These are phyloP conservation scores for Amaranthus hypochondriacus DNA, from an alignment of 148 eudicot genomes.

Conservation along the genomic window DNA sequence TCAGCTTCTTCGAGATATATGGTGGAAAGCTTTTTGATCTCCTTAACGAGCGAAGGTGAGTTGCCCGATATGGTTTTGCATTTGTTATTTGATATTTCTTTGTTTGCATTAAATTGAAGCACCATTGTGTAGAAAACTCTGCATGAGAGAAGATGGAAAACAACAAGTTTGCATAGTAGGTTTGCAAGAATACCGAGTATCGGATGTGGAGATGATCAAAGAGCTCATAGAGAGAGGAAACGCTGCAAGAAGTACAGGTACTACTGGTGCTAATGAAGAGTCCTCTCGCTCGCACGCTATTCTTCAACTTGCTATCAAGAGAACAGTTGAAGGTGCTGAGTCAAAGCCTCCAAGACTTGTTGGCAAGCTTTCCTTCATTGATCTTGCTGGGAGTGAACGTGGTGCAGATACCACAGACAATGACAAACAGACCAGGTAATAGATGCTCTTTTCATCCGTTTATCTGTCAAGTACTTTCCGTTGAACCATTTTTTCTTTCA, in stretches of 20 bases:
- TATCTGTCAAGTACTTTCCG: background rate
- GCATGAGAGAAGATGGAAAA: slow-evolving; percentile 95
- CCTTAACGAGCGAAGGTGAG: slow-evolving; percentile 91
- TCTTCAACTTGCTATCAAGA: slow-evolving; percentile 86
- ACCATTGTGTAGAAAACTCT: slow-evolving; percentile 64
- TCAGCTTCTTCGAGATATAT: slow-evolving; percentile 98
- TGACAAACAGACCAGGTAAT: slow-evolving; percentile 95
- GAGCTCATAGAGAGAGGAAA: slow-evolving; percentile 95
- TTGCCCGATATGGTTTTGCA: background rate
- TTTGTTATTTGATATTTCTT: background rate
- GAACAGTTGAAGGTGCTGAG: slow-evolving; percentile 64
- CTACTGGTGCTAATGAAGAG: slow-evolving; percentile 99
- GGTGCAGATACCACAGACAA: slow-evolving; percentile 99
- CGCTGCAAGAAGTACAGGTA: slow-evolving; percentile 91
- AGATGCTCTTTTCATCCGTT: background rate
- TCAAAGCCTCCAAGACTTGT: slow-evolving; percentile 74
- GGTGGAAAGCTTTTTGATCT: slow-evolving; percentile 97
- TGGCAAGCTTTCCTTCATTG: slow-evolving; percentile 96
- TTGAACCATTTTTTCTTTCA: background rate
- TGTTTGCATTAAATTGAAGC: slow-evolving; percentile 9
- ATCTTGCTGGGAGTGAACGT: slow-evolving; percentile 99
- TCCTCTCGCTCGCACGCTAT: slow-evolving; percentile 99
- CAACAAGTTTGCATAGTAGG: slow-evolving; percentile 99
- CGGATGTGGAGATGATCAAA: slow-evolving; percentile 86
- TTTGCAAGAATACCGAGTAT: slow-evolving; percentile 82